Evolutionary conservation across 257 asterid genomes (phyloP).

Genomic region (Fraxinus americana): DNA sequence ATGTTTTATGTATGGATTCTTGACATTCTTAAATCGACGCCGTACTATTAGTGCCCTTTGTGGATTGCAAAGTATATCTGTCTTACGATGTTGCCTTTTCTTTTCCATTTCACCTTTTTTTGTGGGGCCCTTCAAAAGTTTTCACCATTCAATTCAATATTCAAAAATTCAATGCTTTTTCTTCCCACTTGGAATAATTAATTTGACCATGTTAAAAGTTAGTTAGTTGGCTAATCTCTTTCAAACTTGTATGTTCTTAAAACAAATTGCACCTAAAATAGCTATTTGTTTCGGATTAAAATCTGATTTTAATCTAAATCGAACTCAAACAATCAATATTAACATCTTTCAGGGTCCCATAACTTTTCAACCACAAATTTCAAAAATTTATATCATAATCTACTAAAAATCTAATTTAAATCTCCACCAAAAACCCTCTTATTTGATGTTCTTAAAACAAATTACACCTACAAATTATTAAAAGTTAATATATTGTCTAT

Average conservation of each 20-base stretch:
- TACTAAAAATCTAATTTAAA: no score
- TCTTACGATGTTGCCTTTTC: neutral
- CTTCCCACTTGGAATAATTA: neutral
- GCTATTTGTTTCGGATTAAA: no score
- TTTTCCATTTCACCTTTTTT: neutral
- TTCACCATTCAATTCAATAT: neutral
- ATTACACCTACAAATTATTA: no score
- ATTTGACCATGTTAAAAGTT: neutral
- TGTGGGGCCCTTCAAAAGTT: neutral
- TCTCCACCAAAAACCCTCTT: no score
- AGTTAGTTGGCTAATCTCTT: neutral
- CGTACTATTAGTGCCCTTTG: slow-evolving; percentile 5
- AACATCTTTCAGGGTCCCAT: no score
- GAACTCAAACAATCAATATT: no score
- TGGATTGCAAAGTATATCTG: slow-evolving; percentile 10
- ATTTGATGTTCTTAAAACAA: no score
- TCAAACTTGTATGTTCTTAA: neutral
- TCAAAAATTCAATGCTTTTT: neutral
- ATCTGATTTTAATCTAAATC: no score
- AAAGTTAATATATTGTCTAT: no score
- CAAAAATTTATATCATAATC: no score
- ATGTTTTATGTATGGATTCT: neutral
- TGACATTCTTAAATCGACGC: slow-evolving; percentile 3
- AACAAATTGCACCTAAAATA: no score
- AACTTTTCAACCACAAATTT: no score